phyloP scores from a whole-genome alignment of 2,329 filamentous ascomycete species.

The Fusarium udum region DNA sequence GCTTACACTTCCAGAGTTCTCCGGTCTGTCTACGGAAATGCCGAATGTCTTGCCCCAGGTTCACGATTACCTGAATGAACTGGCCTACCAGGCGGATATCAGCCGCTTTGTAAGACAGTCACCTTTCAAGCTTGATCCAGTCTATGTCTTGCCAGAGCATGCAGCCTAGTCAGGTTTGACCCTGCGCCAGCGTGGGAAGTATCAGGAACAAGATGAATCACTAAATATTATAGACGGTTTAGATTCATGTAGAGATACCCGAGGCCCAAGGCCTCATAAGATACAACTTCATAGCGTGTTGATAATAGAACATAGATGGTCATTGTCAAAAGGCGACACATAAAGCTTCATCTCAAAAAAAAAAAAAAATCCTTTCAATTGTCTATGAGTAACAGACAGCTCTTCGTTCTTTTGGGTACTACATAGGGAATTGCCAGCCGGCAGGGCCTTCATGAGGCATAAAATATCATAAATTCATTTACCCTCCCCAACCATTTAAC shows the following conservation, averaged over 20 bases:
- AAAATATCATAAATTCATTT: slow-evolving; percentile 45
- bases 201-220: not conserved
- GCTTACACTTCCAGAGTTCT: slow-evolving; percentile 82
- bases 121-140: slow-evolving; percentile 57
- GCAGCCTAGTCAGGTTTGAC: not conserved
- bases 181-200: not conserved
- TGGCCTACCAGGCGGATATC: slow-evolving; percentile 66
- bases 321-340: not conserved
- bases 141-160: slow-evolving; percentile 33
- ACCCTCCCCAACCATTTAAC: slow-evolving; percentile 44
- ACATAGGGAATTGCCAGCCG: slow-evolving; percentile 35
- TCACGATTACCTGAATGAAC: slow-evolving; percentile 68
- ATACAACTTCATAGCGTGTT: not conserved
- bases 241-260: slow-evolving; percentile 28
- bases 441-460: slow-evolving; percentile 39
- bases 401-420: slow-evolving; percentile 31
- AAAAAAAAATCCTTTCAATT: slow-evolving; percentile 29
- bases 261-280: slow-evolving; percentile 19
- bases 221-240: not conserved
- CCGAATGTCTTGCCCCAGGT: slow-evolving; percentile 64
- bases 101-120: slow-evolving; percentile 66
- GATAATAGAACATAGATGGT: not conserved
- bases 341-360: not conserved
- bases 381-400: slow-evolving; percentile 30
- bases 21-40: slow-evolving; percentile 54